Base-by-base conservation (phyloP, 2,329 filamentous ascomycete genomes). In the Diaporthe ampelina region DNA sequence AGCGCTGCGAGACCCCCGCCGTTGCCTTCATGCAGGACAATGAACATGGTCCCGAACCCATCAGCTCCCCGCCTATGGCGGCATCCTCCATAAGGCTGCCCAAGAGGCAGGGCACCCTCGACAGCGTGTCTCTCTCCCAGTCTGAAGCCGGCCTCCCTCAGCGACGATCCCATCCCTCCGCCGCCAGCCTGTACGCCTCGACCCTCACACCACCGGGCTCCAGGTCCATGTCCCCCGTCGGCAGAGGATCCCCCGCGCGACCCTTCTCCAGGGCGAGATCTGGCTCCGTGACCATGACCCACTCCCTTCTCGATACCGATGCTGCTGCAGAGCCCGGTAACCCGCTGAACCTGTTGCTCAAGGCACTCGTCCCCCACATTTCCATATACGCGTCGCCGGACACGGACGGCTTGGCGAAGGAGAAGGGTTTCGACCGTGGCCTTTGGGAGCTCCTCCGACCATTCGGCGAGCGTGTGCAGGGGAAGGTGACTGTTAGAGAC, bases 401-500 rank as follows among this genome's bases (percentile, higher is more conserved):
- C 81, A 97, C 95, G 0, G 94, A 98, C 80, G 89, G 92, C 73
- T 84, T 99, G 74, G 89, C 95, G 72, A 88, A 88, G 74, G 92
- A 93, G 77, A 99, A 99, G 84, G 97, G 97, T 0, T 94, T 98
- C 77, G 87, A 91, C 52, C 89, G 91, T 58, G 95, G 96, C 0
- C 87, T 99, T 65, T 92, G 95, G 86, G 94, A 97, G 82, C 86
- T 99, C 32, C 85, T 99, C 73, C 89, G 96, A 68, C 96, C 97
- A 0, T 99, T 97, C 85, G 97, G 97, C 40, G 97, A 99, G 84
- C 90, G 89, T 21, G 89, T 98, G 0, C 91, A 93, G 67, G 97
- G 97, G 40, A 97, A 97, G 80, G 93, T 99, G 69, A 94, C 94
- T 4, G 93, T 98, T 72, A 88, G 97, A 79, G 97, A 99, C 83